These are phyloP conservation scores for Sclerotinia sclerotiorum DNA, from an alignment of 2,329 filamentous ascomycete species.

Conservation along the genomic window DNA sequence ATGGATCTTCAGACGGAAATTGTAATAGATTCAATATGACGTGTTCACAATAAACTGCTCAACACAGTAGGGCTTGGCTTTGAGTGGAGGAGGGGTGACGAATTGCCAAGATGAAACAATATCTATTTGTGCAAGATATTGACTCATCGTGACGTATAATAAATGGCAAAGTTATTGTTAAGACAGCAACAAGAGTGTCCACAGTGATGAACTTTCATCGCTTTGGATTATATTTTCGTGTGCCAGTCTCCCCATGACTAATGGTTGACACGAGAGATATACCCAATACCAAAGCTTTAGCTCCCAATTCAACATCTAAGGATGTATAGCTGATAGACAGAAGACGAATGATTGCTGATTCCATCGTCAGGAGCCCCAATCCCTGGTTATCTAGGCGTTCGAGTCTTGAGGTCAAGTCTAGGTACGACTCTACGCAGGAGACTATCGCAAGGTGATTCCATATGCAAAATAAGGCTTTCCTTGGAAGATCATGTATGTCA, in stretches of 20 bases:
- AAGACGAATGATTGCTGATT: background rate
- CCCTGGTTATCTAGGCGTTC: background rate
- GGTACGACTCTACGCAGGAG: no score
- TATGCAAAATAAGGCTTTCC: background rate
- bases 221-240: background rate
- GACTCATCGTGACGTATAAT: background rate
- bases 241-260: background rate
- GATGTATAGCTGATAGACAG: background rate
- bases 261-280: background rate
- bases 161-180: background rate
- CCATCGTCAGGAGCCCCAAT: background rate
- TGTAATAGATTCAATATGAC: background rate
- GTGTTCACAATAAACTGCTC: background rate
- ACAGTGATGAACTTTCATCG: background rate
- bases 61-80: background rate
- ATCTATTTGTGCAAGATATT: background rate
- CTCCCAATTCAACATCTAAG: background rate
- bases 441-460: background rate
- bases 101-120: background rate
- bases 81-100: conserved; percentile 1
- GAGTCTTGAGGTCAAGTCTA: background rate
- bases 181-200: background rate
- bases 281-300: no score
- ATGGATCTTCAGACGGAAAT: no score
- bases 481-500: background rate